Conservation (phyloP, 768 basidiomycete genomes). For the Tulasnella sp. region DNA sequence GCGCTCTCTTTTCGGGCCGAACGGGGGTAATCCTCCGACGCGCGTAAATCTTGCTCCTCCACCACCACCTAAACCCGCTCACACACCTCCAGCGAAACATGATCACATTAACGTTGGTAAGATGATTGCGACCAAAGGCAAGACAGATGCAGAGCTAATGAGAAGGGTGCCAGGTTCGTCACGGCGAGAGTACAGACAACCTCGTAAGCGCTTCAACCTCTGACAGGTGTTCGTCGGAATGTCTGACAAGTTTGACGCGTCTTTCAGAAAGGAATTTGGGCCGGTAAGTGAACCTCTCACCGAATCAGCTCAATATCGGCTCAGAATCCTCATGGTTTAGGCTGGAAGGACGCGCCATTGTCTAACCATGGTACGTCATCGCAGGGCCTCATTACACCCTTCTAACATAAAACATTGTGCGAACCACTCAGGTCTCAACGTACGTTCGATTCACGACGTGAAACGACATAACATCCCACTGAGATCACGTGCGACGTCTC, state of each 20-base stretch:
- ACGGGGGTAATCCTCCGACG: neutral
- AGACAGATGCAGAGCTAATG: neutral
- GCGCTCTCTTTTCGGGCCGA: neutral
- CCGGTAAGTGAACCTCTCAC: neutral
- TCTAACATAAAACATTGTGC: neutral
- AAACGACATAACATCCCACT: neutral
- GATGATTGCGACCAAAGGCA: neutral
- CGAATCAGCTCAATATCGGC: neutral
- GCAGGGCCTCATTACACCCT: neutral
- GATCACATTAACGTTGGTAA: slow-evolving; percentile 11
- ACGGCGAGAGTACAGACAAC: slow-evolving; percentile 16
- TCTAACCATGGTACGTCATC: slow-evolving; percentile 24
- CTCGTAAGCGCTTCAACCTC: neutral
- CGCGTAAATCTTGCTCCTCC: neutral
- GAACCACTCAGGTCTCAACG: neutral
- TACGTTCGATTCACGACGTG: neutral
- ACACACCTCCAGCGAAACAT: neutral
- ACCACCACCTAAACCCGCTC: neutral
- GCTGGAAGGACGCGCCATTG: slow-evolving; percentile 27
- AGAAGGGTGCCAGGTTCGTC: slow-evolving; percentile 1
- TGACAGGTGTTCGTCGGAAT: neutral
- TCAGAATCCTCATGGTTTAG: slow-evolving; percentile 9
- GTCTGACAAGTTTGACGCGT: neutral
- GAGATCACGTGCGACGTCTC: neutral
- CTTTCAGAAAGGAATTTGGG: slow-evolving; percentile 9